phyloP scores from a whole-genome alignment of 345 rosid species.

The Leavenworthia alabamica region DNA sequence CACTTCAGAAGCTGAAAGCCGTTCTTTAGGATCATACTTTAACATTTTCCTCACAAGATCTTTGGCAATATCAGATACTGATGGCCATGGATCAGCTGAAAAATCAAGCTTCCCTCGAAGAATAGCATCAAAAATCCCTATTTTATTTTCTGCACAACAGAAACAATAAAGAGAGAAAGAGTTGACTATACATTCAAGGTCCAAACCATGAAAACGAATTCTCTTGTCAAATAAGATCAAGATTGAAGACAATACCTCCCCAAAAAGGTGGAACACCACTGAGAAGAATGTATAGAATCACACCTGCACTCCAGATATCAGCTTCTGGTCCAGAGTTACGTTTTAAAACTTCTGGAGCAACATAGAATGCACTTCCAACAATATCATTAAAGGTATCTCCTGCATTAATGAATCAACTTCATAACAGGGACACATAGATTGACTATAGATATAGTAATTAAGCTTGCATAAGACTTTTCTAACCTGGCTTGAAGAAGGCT shows the following conservation, averaged over 20 bases:
- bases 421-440: neutral
- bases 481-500: conserved; percentile 77
- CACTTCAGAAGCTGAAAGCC: conserved; percentile 69
- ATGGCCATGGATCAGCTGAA: conserved; percentile 82
- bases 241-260: conserved; percentile 82
- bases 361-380: conserved; percentile 97
- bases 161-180: neutral
- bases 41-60: conserved; percentile 94
- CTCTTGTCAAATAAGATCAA: neutral
- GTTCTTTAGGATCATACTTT: conserved; percentile 54
- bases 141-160: conserved; percentile 58
- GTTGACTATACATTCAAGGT: neutral
- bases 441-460: neutral
- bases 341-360: conserved; percentile 84
- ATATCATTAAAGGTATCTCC: conserved; percentile 78
- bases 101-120: conserved; percentile 66
- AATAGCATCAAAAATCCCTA: conserved; percentile 68
- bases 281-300: conserved; percentile 74
- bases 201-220: neutral
- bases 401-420: conserved; percentile 25
- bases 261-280: conserved; percentile 95
- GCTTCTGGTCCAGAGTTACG: conserved; percentile 77
- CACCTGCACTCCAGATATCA: conserved; percentile 98
- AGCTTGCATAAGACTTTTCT: neutral
- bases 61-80: conserved; percentile 69